These are phyloP conservation scores for Cardamine occulta DNA, from an alignment of 345 rosid genomes.

Conservation along the genomic window DNA sequence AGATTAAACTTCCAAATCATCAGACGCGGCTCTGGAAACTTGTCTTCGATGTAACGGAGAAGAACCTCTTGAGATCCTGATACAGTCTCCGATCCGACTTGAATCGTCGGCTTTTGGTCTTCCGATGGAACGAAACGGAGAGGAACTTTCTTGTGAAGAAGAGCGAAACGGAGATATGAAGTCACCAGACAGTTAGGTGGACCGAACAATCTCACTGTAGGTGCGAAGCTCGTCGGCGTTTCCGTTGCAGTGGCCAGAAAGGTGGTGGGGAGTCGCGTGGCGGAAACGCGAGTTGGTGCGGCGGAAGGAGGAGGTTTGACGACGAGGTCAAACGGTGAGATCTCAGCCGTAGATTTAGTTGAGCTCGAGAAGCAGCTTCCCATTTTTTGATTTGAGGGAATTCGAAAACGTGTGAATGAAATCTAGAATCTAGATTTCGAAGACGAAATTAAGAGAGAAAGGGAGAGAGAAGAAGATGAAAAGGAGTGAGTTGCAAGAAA, in stretches of 20 bases:
- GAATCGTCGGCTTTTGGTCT: slow-evolving; percentile 45
- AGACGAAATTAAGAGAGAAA: slow-evolving; percentile 6
- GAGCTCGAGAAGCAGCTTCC: slow-evolving; percentile 53
- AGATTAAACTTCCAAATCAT: slow-evolving; percentile 38
- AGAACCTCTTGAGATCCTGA: slow-evolving; percentile 56
- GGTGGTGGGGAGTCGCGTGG: neutral
- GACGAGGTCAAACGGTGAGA: slow-evolving; percentile 52
- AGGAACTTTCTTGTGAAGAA: slow-evolving; percentile 53
- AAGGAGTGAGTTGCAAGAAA: slow-evolving; percentile 41
- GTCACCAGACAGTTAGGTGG: slow-evolving; percentile 46
- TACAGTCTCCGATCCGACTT: slow-evolving; percentile 53
- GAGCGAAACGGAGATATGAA: slow-evolving; percentile 58
- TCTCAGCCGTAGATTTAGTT: slow-evolving; percentile 54
- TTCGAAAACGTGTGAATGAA: slow-evolving; percentile 23
- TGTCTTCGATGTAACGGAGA: slow-evolving; percentile 56
- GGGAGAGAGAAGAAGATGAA: neutral
- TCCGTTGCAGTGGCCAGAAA: slow-evolving; percentile 1
- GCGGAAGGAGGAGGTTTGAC: slow-evolving; percentile 32
- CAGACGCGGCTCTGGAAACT: slow-evolving; percentile 59
- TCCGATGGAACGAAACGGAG: slow-evolving; percentile 52
- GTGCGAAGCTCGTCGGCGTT: slow-evolving; percentile 29
- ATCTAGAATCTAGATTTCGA: slow-evolving; percentile 16
- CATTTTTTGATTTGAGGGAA: slow-evolving; percentile 40
- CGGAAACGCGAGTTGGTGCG: slow-evolving; percentile 2
- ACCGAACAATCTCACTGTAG: slow-evolving; percentile 49